These are phyloP conservation scores for Vitis hybrid DNA, from an alignment of 177 flowering plant species.

Conservation along the genomic window DNA sequence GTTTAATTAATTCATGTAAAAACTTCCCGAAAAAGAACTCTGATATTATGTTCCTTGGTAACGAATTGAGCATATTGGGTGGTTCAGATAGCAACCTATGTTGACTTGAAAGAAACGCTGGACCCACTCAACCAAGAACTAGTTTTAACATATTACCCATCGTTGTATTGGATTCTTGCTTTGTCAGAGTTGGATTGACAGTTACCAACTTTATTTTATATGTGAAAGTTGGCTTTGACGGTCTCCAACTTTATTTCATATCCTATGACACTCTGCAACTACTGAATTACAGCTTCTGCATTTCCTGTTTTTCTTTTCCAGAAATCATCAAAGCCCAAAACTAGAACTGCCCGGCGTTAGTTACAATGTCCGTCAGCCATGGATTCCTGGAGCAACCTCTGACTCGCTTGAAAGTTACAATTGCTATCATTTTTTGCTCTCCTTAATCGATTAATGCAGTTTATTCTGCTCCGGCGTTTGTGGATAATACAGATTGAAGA, in stretches of 20 bases:
- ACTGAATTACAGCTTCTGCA: too few relatives aligned
- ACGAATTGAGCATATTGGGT: neutral
- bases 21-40: neutral
- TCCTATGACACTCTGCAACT: neutral
- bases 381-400: neutral
- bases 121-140: too few relatives aligned
- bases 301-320: constrained; percentile 29
- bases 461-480: neutral
- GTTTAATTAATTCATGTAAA: neutral
- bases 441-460: neutral
- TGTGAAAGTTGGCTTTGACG: too few relatives aligned
- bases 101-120: too few relatives aligned
- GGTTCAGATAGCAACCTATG: too few relatives aligned
- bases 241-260: neutral
- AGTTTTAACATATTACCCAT: too few relatives aligned
- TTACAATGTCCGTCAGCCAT: neutral
- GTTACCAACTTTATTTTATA: too few relatives aligned
- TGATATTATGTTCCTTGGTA: too few relatives aligned
- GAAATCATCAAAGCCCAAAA: constrained; percentile 68
- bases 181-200: too few relatives aligned
- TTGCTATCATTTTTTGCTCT: too few relatives aligned
- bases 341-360: constrained; percentile 67
- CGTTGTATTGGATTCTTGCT: too few relatives aligned
- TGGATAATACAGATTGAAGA: neutral
- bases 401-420: neutral